phyloP scores from a whole-genome alignment of 192 early-diverging fungal species.

The Backusella morwellensis region DNA sequence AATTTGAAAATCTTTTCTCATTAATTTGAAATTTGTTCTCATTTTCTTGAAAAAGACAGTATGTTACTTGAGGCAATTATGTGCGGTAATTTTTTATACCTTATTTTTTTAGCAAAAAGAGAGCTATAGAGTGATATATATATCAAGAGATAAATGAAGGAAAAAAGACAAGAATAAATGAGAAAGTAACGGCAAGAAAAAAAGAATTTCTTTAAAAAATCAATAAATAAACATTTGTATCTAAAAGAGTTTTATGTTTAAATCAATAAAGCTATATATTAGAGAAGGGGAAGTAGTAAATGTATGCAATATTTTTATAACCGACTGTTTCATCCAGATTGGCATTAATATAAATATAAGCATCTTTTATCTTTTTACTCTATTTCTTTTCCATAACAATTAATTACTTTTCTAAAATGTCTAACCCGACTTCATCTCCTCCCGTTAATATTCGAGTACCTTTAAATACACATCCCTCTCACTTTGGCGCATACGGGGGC shows the following conservation, averaged over 20 bases:
- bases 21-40: no score
- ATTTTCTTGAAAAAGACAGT: no score
- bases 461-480: constrained; percentile 16
- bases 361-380: background rate
- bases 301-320: background rate
- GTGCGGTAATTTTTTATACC: background rate
- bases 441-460: background rate
- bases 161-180: background rate
- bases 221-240: background rate
- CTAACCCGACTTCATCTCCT: background rate
- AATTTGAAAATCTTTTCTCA: no score
- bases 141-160: background rate
- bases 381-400: background rate
- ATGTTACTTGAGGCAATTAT: background rate
- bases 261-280: background rate
- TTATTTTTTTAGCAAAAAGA: background rate
- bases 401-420: background rate
- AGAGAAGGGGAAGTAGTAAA: background rate
- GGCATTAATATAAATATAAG: background rate
- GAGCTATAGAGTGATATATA: background rate
- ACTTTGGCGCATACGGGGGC: background rate
- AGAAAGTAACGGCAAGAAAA: background rate
- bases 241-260: background rate
- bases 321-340: background rate
- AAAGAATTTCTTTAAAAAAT: background rate